These are phyloP conservation scores for Pestalotiopsis sp. DNA, from an alignment of 2,329 filamentous ascomycete species.

Conservation along the genomic window DNA sequence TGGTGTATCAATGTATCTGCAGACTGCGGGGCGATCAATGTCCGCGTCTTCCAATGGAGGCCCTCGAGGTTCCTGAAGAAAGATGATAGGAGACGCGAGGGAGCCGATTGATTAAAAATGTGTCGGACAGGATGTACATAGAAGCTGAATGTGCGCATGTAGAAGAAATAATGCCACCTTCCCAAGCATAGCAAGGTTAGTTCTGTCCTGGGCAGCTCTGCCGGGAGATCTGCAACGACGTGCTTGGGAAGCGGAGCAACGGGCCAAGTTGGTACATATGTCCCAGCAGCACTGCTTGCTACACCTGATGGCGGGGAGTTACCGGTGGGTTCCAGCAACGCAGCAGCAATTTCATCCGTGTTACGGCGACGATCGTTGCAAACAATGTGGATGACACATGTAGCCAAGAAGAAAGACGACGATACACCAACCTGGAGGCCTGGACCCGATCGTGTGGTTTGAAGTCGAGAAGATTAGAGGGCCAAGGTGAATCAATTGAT, in stretches of 20 bases:
- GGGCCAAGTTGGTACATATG: background rate
- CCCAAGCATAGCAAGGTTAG: background rate
- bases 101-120: background rate
- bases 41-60: background rate
- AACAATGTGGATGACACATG: background rate
- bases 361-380: background rate
- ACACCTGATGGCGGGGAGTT: background rate
- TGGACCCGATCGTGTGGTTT: background rate
- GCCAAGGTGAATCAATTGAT: background rate
- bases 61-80: background rate
- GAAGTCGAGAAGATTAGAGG: background rate
- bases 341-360: background rate
- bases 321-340: background rate
- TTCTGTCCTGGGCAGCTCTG: constrained; percentile 1
- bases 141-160: background rate
- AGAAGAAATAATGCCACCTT: background rate
- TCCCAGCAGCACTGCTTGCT: background rate
- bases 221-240: constrained; percentile 1
- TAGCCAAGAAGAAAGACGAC: background rate
- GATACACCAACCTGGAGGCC: background rate
- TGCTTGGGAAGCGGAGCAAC: background rate
- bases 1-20: background rate
- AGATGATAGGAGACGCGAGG: background rate
- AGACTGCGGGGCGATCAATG: background rate
- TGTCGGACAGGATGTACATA: background rate